Evolutionary conservation across 805 yeast genomes (phyloP), one percentile per base, ranked within the genome.

Genomic region (Candida maris): DNA sequence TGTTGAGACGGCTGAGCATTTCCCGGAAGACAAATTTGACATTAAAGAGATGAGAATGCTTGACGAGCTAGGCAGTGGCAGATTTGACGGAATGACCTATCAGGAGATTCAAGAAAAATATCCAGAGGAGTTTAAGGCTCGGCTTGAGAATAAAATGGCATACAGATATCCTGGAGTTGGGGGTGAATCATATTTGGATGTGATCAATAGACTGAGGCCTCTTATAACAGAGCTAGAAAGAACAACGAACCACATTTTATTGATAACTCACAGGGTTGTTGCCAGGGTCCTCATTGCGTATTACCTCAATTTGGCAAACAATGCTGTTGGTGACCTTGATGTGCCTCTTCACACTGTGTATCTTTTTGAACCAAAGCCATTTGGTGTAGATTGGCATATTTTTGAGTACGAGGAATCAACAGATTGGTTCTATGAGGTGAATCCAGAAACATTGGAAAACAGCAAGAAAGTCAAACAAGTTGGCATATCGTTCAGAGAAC

Each of bases 151-250:
- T 60, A 91, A 91, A 61, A 69, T 91, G 49, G 69, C 81, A 13
- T 91, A 91, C 61, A 69, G 98, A 42, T 91, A 91, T 56, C 98
- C 97, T 1, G 98, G 98, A 4, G 85, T 87, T 33, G 97, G 97
- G 6, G 98, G 98, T 13, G 98, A 91, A 61, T 85, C 95, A 0
- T 91, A 91, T 51, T 64, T 91, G 48, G 97, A 91, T 62, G 98
- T 93, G 9, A 82, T 93, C 53, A 86, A 88, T 47, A 71, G 98
- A 44, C 70, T 91, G 38, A 71, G 95, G 42, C 95, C 97, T 1
- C 76, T 91, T 14, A 91, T 91, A 44, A 87, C 87, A 9, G 98
- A 91, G 59, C 75, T 93, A 32, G 98, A 91, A 58, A 70, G 98
- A 46, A 85, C 94, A 29, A 82, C 85, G 7, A 95, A 87, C 51